These are phyloP conservation scores for Rhodotorula kratochvilovae DNA, from an alignment of 768 basidiomycete species.

Conservation along the genomic window DNA sequence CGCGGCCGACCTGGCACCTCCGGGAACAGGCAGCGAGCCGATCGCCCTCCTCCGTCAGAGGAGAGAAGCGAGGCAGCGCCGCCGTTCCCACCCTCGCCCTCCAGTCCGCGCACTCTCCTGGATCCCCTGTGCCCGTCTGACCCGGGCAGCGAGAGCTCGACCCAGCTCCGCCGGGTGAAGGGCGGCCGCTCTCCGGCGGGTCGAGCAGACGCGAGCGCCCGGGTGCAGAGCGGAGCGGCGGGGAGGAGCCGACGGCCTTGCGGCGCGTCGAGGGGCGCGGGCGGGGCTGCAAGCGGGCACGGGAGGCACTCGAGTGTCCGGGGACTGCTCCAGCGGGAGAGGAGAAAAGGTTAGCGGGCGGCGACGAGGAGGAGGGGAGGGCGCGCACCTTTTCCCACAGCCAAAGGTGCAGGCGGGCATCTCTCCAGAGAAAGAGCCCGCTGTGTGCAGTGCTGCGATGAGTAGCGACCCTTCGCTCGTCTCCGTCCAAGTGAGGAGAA, in stretches of 20 bases:
- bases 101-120: not conserved
- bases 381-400: conserved; percentile 34
- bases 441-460: conserved; percentile 28
- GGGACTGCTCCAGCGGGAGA: not conserved
- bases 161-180: conserved; percentile 23
- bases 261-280: too few relatives aligned
- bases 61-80: not conserved
- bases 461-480: conserved; percentile 27
- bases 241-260: not conserved
- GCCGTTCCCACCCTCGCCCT: conserved; percentile 6
- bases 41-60: not conserved
- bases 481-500: not conserved
- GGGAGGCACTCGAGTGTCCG: too few relatives aligned
- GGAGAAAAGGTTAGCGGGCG: not conserved
- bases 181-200: conserved; percentile 24
- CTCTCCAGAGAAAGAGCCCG: not conserved
- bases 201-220: not conserved
- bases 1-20: not conserved
- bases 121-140: not conserved
- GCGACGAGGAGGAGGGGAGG: not conserved
- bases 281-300: too few relatives aligned
- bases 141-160: not conserved
- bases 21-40: not conserved
- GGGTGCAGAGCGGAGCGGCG: not conserved
- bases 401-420: not conserved